These are phyloP conservation scores for Microglena sp. DNA, from an alignment of 139 green algal species.

Conservation along the genomic window DNA sequence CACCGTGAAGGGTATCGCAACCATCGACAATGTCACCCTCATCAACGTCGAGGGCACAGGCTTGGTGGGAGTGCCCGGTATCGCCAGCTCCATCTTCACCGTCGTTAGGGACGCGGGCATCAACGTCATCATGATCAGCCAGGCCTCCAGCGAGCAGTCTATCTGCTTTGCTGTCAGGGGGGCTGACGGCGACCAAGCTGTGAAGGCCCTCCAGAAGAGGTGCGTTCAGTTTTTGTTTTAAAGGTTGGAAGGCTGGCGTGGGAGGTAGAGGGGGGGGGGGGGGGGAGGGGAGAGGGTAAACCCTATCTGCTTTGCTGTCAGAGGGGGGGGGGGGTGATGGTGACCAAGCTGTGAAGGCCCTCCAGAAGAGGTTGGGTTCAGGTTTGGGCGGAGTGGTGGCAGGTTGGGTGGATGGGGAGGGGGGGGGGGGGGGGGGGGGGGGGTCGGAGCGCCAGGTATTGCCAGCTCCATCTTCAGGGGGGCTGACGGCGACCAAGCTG, in stretches of 20 bases:
- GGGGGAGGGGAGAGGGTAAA: too few relatives aligned
- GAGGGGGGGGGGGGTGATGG: conserved; percentile 29
- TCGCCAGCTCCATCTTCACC: conserved; percentile 77
- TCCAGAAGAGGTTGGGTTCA: conserved; percentile 30
- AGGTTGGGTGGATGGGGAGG: too few relatives aligned
- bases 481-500: conserved; percentile 23
- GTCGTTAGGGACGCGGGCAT: conserved; percentile 74
- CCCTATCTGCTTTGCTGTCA: conserved; percentile 95
- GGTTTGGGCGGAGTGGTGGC: too few relatives aligned
- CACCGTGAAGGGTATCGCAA: conserved; percentile 93
- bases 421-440: too few relatives aligned
- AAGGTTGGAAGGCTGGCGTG: background rate
- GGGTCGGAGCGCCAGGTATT: too few relatives aligned
- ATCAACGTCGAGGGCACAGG: conserved; percentile 95
- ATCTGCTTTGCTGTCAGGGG: conserved; percentile 92
- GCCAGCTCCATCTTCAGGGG: too few relatives aligned
- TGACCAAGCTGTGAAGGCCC: conserved; percentile 23
- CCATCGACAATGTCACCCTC: conserved; percentile 87
- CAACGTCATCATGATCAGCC: conserved; percentile 98
- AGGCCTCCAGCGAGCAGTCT: conserved; percentile 89
- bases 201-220: conserved; percentile 27
- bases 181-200: conserved; percentile 23
- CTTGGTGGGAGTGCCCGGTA: conserved; percentile 95
- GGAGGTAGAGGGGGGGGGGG: background rate
- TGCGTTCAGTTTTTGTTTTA: too few relatives aligned